phyloP scores from a whole-genome alignment of 257 asterid genomes.

The Solanum chmielewskii region DNA sequence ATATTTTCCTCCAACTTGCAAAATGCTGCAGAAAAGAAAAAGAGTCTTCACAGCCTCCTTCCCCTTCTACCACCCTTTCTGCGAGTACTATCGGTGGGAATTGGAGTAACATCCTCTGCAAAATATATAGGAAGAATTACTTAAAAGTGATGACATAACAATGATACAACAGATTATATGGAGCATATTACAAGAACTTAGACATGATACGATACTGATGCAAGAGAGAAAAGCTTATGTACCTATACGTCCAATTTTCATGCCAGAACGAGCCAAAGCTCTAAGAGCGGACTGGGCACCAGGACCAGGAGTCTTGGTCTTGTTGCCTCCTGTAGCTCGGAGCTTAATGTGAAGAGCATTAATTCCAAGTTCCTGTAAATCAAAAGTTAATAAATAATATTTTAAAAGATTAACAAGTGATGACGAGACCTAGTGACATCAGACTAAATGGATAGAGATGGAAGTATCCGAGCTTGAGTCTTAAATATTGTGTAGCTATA shows the following conservation, averaged over 20 bases:
- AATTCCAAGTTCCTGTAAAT: constrained; percentile 65
- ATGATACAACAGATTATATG: not conserved
- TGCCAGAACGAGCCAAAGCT: constrained; percentile 93
- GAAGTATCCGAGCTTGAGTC: not conserved
- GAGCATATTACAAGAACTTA: not conserved
- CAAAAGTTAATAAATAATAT: not conserved
- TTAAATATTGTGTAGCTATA: not conserved
- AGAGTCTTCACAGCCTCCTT: constrained; percentile 47
- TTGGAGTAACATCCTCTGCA: constrained; percentile 89
- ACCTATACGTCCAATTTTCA: constrained; percentile 96
- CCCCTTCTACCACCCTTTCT: constrained; percentile 95
- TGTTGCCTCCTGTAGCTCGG: constrained; percentile 92
- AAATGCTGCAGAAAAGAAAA: not conserved
- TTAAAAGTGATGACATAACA: not conserved
- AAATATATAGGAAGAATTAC: not conserved
- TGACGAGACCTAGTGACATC: not conserved
- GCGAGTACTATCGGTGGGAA: constrained; percentile 88
- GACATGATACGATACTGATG: not conserved
- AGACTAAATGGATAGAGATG: not conserved
- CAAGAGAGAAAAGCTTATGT: not conserved
- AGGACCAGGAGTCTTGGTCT: constrained; percentile 91
- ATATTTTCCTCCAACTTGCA: not conserved
- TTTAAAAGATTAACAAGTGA: not conserved
- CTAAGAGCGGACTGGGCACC: constrained; percentile 94
- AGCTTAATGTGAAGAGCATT: constrained; percentile 85